These are phyloP conservation scores for Fonsecaea monophora DNA, from an alignment of 2,329 filamentous ascomycete species.

Conservation along the genomic window DNA sequence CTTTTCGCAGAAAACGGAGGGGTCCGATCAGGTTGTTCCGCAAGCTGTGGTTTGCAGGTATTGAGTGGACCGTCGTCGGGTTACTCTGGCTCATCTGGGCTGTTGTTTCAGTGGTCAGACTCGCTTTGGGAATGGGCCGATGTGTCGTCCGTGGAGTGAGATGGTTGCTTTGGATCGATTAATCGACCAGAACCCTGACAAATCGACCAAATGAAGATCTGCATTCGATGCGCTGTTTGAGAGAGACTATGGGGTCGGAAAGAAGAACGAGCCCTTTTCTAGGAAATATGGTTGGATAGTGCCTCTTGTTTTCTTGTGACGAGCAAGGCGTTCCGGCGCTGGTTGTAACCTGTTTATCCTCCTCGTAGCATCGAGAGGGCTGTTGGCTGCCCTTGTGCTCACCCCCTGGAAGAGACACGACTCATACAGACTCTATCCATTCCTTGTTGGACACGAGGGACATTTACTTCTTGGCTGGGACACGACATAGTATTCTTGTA, in stretches of 20 bases:
- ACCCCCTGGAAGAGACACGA: not conserved
- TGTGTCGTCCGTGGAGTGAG: slow-evolving; percentile 66
- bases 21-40: slow-evolving; percentile 73
- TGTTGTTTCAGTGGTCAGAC: slow-evolving; percentile 76
- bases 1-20: slow-evolving; percentile 74
- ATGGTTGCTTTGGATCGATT: slow-evolving; percentile 80
- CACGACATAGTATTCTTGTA: not conserved
- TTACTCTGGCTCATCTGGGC: slow-evolving; percentile 97
- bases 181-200: not conserved
- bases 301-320: not conserved
- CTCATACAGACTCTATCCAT: not conserved
- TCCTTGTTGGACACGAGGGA: not conserved
- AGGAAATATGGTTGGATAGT: not conserved
- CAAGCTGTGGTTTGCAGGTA: slow-evolving; percentile 75
- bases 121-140: slow-evolving; percentile 68
- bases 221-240: not conserved
- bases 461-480: not conserved
- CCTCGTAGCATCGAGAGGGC: not conserved
- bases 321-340: not conserved
- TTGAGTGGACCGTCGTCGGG: slow-evolving; percentile 87
- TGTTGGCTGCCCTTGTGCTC: not conserved
- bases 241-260: not conserved
- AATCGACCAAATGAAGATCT: not conserved
- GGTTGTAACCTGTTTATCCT: not conserved
- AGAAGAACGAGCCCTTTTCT: not conserved